Percentiles rank a stretch among this genome's conserved stretches.
Evolutionary conservation across 2,329 filamentous ascomycete genomes (phyloP).

Genomic region (Knoxdaviesia capensis): DNA sequence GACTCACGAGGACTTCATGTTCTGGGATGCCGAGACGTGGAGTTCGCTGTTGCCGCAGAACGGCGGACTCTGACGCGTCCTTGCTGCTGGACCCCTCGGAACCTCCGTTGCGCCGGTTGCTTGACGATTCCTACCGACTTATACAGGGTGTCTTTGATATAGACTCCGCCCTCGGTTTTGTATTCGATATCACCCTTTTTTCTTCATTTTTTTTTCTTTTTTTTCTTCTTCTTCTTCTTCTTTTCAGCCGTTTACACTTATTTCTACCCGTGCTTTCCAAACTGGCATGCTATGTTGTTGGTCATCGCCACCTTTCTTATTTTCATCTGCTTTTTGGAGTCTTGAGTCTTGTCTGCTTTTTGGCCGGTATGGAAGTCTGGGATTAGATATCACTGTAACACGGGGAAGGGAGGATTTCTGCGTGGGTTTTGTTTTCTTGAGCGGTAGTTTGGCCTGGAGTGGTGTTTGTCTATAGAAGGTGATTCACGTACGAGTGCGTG

Average conservation of each 20-base stretch:
- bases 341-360: not conserved
- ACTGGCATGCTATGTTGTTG: not conserved
- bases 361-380: too few species aligned
- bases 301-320: not conserved
- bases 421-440: too few species aligned
- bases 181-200: not conserved
- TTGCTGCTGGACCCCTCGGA: too few species aligned
- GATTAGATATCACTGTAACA: too few species aligned
- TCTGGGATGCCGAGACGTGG: conserved; percentile 4
- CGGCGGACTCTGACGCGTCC: too few species aligned
- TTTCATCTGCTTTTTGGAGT: not conserved
- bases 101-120: too few species aligned
- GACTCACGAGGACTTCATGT: not conserved
- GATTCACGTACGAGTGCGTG: too few species aligned
- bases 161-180: too few species aligned
- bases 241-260: not conserved
- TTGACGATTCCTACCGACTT: too few species aligned
- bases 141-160: too few species aligned
- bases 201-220: conserved; percentile 1
- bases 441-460: too few species aligned
- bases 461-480: not conserved
- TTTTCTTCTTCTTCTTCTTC: not conserved
- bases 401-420: too few species aligned
- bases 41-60: conserved; percentile 3
- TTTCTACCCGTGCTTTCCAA: not conserved